Evolutionary conservation across 1,284 basidiomycete genomes (phyloP).

Genomic region (Leccinum pachyderme): DNA sequence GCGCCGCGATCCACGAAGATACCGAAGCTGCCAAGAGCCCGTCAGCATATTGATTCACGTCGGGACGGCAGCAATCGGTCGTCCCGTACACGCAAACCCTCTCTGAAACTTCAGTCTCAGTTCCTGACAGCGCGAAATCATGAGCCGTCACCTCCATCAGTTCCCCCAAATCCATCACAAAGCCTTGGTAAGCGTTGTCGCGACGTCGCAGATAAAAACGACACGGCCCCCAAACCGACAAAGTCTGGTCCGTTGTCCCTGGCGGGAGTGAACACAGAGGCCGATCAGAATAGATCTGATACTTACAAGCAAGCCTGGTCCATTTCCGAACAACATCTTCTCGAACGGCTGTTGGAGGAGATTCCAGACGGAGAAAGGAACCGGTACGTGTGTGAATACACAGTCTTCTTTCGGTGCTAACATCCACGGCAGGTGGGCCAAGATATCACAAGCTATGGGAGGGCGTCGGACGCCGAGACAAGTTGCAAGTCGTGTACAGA

Average conservation of each 20-base stretch:
- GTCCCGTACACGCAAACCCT: constrained; percentile 32
- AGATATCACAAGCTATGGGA: constrained; percentile 77
- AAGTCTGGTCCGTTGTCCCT: constrained; percentile 19
- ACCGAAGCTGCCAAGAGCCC: constrained; percentile 1
- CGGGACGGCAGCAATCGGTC: constrained; percentile 10
- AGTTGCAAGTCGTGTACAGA: constrained; percentile 82
- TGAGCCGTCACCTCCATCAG: constrained; percentile 8
- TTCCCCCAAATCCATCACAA: constrained; percentile 13
- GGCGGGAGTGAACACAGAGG: constrained; percentile 23
- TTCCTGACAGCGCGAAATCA: constrained; percentile 8
- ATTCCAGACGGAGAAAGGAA: constrained; percentile 76
- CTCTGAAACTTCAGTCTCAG: constrained; percentile 33
- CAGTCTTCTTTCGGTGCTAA: constrained; percentile 4
- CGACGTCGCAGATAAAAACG: constrained; percentile 16
- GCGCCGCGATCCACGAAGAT: constrained; percentile 1
- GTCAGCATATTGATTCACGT: constrained; percentile 4
- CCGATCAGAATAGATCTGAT: constrained; percentile 51
- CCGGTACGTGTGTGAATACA: constrained; percentile 42
- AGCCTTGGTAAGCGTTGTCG: constrained; percentile 30
- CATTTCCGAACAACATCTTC: constrained; percentile 67
- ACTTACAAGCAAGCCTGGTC: constrained; percentile 80
- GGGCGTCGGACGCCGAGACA: constrained; percentile 72
- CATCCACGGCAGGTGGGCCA: constrained; percentile 56
- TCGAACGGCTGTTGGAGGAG: constrained; percentile 68
- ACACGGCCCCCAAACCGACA: constrained; percentile 11